Evolutionary conservation across 805 yeast genomes (phyloP).

Genomic region (Pichia rugopelliculosa): DNA sequence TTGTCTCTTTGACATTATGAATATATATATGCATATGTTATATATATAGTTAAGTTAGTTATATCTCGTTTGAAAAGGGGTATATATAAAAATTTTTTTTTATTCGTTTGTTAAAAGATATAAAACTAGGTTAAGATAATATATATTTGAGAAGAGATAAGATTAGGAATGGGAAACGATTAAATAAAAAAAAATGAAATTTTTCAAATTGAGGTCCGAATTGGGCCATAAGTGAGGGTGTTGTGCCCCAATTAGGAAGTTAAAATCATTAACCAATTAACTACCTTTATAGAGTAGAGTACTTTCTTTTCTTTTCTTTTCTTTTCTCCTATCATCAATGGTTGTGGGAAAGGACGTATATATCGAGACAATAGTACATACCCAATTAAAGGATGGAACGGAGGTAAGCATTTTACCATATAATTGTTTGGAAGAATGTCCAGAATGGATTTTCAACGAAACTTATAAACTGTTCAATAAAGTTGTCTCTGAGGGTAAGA

Average conservation of each 20-base stretch:
- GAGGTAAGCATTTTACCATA: conserved; percentile 53
- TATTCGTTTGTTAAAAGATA: too few species aligned
- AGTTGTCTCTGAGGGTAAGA: conserved; percentile 64
- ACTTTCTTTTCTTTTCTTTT: neutral
- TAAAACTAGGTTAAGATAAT: too few species aligned
- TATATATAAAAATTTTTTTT: too few species aligned
- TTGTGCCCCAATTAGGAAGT: neutral
- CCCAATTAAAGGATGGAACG: conserved; percentile 22
- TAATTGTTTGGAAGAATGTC: conserved; percentile 40
- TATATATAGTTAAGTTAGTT: too few species aligned
- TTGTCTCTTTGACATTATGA: neutral
- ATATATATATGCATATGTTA: too few species aligned
- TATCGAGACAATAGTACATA: conserved; percentile 11
- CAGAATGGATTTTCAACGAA: conserved; percentile 39
- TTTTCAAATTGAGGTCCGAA: too few species aligned
- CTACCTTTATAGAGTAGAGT: too few species aligned
- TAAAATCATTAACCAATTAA: too few species aligned
- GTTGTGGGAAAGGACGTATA: conserved; percentile 5
- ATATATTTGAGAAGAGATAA: too few species aligned
- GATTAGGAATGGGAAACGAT: too few species aligned
- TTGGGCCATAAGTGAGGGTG: neutral
- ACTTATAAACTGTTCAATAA: conserved; percentile 49
- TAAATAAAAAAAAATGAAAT: too few species aligned
- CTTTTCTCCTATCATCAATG: conserved; percentile 1
- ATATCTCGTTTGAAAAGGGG: too few species aligned